Evolutionary conservation across 192 early-diverging fungal genomes (phyloP).

Genomic region (Powellomyces hirtus): DNA sequence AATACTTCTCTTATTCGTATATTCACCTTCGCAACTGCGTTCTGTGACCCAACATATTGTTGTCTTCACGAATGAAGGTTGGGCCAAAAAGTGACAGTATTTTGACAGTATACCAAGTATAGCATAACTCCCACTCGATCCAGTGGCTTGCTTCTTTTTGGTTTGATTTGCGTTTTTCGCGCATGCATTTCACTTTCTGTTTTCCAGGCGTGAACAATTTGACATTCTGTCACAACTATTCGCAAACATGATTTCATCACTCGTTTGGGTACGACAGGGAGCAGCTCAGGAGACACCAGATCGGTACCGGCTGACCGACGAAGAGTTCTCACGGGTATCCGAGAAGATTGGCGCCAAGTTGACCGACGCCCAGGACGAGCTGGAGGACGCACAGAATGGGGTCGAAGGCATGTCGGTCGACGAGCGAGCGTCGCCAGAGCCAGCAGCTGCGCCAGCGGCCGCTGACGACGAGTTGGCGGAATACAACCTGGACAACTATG

Average conservation of each 20-base stretch:
- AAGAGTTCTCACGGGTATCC: slow-evolving; percentile 82
- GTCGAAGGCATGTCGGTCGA: slow-evolving; percentile 36
- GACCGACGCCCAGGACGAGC: slow-evolving; percentile 40
- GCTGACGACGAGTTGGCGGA: slow-evolving; percentile 26
- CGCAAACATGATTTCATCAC: slow-evolving; percentile 86
- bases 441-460: neutral
- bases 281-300: slow-evolving; percentile 80
- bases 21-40: too few relatives aligned
- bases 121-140: too few relatives aligned
- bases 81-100: too few relatives aligned
- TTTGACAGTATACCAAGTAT: too few relatives aligned
- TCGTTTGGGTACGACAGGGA: slow-evolving; percentile 92
- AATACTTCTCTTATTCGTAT: too few relatives aligned
- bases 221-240: too few relatives aligned
- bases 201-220: too few relatives aligned
- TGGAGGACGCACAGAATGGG: slow-evolving; percentile 30
- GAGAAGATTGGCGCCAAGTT: slow-evolving; percentile 57
- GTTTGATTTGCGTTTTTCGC: too few relatives aligned
- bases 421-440: slow-evolving; percentile 8
- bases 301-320: slow-evolving; percentile 80
- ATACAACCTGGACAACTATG: slow-evolving; percentile 94
- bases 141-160: too few relatives aligned
- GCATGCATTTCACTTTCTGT: too few relatives aligned
- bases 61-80: too few relatives aligned
- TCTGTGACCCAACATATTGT: too few relatives aligned